A percentile compares a stretch with the other conserved stretches of the same genome.
These are phyloP conservation scores for Chalciporus sphaerocephalus DNA, from an alignment of 768 basidiomycete species.

Conservation along the genomic window DNA sequence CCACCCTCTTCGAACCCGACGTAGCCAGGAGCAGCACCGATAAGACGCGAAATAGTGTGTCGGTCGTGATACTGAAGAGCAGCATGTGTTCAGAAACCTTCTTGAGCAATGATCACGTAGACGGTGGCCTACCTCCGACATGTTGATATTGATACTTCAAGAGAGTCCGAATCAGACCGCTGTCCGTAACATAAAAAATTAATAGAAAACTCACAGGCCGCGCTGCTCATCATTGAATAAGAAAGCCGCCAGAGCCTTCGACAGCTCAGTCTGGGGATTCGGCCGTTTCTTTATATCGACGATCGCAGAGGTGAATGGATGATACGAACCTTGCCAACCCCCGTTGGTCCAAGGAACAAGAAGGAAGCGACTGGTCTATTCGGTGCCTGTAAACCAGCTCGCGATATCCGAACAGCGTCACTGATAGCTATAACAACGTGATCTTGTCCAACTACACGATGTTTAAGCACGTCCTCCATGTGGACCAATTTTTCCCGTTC, in stretches of 20 bases:
- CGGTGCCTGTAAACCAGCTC: conserved; percentile 85
- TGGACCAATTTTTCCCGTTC: conserved; percentile 87
- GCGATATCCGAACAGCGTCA: conserved; percentile 88
- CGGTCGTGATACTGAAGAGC: conserved; percentile 75
- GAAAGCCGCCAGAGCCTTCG: conserved; percentile 84
- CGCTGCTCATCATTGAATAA: conserved; percentile 86
- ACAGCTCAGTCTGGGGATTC: conserved; percentile 63
- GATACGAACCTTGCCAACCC: conserved; percentile 67
- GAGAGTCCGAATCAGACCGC: neutral
- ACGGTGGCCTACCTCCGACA: conserved; percentile 77
- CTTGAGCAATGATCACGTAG: neutral
- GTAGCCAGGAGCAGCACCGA: conserved; percentile 91
- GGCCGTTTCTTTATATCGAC: neutral
- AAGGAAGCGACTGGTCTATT: conserved; percentile 90
- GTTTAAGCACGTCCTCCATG: conserved; percentile 78
- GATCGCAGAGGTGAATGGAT: neutral
- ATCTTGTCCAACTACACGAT: conserved; percentile 86
- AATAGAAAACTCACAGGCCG: conserved; percentile 58
- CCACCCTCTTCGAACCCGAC: conserved; percentile 74
- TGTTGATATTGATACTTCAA: conserved; percentile 81
- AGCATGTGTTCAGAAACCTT: neutral
- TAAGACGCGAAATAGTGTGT: conserved; percentile 84
- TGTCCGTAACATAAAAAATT: neutral
- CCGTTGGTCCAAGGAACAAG: conserved; percentile 85
- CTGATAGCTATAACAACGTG: conserved; percentile 82